A percentile compares a stretch with the other conserved stretches of the same genome.
These are phyloP conservation scores for Talaromyces sp. DNA, from an alignment of 2,329 filamentous ascomycete genomes.

Conservation along the genomic window DNA sequence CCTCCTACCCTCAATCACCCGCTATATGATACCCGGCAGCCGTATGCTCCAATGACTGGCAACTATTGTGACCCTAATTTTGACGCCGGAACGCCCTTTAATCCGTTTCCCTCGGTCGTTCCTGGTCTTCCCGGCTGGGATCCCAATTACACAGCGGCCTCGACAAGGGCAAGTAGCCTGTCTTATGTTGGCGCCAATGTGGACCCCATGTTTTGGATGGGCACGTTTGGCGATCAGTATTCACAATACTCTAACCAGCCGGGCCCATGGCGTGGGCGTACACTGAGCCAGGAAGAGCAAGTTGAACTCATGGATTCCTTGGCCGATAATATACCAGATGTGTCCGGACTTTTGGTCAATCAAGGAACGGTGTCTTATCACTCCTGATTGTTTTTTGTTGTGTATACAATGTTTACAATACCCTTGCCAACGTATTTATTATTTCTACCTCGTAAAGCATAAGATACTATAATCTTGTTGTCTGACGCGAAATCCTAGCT, in stretches of 20 bases:
- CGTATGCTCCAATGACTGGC: constrained; percentile 16
- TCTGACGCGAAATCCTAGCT: neutral
- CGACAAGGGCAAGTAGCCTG: constrained; percentile 30
- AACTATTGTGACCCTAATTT: constrained; percentile 24
- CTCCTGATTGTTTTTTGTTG: constrained; percentile 3
- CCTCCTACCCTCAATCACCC: constrained; percentile 5
- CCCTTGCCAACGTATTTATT: neutral
- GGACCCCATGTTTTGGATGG: constrained; percentile 39
- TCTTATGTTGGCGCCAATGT: constrained; percentile 29
- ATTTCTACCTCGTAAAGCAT: neutral
- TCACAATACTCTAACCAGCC: constrained; percentile 44
- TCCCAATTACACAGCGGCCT: constrained; percentile 32
- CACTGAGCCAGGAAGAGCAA: constrained; percentile 73
- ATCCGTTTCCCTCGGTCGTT: constrained; percentile 35
- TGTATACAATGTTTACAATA: neutral
- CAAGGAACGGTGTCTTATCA: constrained; percentile 8
- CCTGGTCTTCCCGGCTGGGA: constrained; percentile 39
- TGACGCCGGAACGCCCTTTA: constrained; percentile 34
- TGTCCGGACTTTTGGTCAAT: constrained; percentile 22
- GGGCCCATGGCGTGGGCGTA: constrained; percentile 52
- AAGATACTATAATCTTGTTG: neutral
- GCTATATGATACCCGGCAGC: constrained; percentile 14
- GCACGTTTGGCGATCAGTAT: constrained; percentile 41
- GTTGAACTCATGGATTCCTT: constrained; percentile 75
- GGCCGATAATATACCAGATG: constrained; percentile 52